Evolutionary conservation across 148 eudicot genomes (phyloP).

Genomic region (Amaranthus cruentus): DNA sequence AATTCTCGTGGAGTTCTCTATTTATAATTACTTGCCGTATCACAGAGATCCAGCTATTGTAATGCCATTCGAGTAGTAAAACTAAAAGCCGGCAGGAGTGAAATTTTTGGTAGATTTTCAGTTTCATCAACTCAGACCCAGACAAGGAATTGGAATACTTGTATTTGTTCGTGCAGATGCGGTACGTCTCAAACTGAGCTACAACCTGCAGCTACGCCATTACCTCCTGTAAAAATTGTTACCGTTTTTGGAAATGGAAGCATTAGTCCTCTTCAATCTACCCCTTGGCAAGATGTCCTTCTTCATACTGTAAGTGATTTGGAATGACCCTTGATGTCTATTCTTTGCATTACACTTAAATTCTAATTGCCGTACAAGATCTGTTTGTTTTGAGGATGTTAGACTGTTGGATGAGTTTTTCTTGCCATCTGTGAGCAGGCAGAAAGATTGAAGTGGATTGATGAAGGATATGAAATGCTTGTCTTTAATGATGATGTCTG

Average conservation of each 20-base stretch:
- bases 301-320: constrained; percentile 61
- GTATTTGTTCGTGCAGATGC: constrained; percentile 10
- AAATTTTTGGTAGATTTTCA: background rate
- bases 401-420: background rate
- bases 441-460: constrained; percentile 74
- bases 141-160: background rate
- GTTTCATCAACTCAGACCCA: constrained; percentile 12
- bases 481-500: constrained; percentile 51
- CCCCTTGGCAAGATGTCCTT: constrained; percentile 77
- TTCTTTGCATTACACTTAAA: background rate
- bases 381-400: background rate
- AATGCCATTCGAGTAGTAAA: background rate
- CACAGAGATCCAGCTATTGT: constrained; percentile 6
- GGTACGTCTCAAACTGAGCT: constrained; percentile 9
- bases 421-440: constrained; percentile 47
- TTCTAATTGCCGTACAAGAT: background rate
- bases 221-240: constrained; percentile 50
- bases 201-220: background rate
- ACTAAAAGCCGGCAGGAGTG: constrained; percentile 7
- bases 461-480: constrained; percentile 66
- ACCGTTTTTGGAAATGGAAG: constrained; percentile 61
- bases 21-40: constrained; percentile 1
- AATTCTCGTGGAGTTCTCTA: background rate
- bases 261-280: constrained; percentile 67
- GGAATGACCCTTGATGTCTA: constrained; percentile 1